phyloP scores from a whole-genome alignment of 306 rosid species.

The Acacia melanoxylon region DNA sequence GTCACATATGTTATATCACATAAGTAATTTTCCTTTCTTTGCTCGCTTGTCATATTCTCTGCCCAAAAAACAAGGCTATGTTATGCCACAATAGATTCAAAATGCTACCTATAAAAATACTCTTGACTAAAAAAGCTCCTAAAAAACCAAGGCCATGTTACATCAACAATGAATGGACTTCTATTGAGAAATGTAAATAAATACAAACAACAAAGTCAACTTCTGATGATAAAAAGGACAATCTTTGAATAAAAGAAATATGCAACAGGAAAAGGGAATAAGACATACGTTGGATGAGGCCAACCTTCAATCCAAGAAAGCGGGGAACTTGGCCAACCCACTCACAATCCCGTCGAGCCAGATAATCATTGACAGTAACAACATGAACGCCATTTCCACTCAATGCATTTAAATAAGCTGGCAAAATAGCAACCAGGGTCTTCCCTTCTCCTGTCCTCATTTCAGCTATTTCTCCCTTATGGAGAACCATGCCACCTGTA shows the following conservation, averaged over 20 bases:
- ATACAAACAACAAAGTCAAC: conserved; percentile 14
- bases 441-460: conserved; percentile 99
- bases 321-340: conserved; percentile 99
- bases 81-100: conserved; percentile 27
- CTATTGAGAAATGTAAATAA: conserved; percentile 6
- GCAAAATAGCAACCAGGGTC: conserved; percentile 94
- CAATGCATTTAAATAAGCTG: conserved; percentile 92
- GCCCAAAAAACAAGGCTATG: conserved; percentile 42
- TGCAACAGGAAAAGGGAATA: conserved; percentile 26
- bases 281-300: conserved; percentile 98
- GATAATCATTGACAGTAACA: conserved; percentile 94
- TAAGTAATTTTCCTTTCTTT: conserved; percentile 84
- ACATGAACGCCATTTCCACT: conserved; percentile 93
- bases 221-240: conserved; percentile 11
- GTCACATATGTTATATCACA: conserved; percentile 97
- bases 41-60: conserved; percentile 98
- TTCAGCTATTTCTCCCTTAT: conserved; percentile 97
- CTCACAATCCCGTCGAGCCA: conserved; percentile 94
- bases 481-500: conserved; percentile 96
- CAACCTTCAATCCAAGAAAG: conserved; percentile 99
- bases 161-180: conserved; percentile 1
- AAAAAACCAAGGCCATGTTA: background rate
- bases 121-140: background rate
- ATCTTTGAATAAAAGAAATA: background rate
- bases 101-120: conserved; percentile 3